Conservation (phyloP, 2,329 filamentous ascomycete genomes). For the Fusarium anthophilum region DNA sequence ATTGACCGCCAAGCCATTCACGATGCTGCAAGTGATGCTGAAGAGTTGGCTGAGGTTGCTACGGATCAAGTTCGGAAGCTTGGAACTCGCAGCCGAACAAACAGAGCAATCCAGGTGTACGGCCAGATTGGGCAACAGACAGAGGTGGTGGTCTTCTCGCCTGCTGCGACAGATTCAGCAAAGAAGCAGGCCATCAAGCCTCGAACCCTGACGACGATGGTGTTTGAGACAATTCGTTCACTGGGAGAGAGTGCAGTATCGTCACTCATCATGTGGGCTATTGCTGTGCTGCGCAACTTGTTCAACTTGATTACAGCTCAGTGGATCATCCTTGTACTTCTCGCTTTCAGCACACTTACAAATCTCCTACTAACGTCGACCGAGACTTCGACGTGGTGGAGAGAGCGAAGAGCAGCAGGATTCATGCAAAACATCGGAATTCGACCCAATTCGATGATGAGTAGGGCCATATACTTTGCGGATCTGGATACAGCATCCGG, state of each 20-base stretch:
- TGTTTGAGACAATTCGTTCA: conserved; percentile 77
- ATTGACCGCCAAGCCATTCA: conserved; percentile 78
- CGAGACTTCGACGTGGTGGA: conserved; percentile 82
- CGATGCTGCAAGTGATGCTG: conserved; percentile 76
- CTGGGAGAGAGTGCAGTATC: conserved; percentile 79
- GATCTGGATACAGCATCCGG: conserved; percentile 77
- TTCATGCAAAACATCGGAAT: conserved; percentile 88
- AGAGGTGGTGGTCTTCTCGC: conserved; percentile 69
- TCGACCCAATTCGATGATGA: conserved; percentile 81
- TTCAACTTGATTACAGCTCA: conserved; percentile 78
- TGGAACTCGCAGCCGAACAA: conserved; percentile 77
- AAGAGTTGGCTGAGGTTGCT: conserved; percentile 78
- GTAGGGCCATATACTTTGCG: conserved; percentile 82
- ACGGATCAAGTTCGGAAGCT: conserved; percentile 81
- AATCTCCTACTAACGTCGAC: conserved; percentile 82
- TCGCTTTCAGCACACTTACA: conserved; percentile 73
- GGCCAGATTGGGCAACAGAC: conserved; percentile 77
- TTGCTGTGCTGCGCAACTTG: conserved; percentile 71
- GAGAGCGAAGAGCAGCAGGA: conserved; percentile 78
- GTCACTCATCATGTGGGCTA: conserved; percentile 79
- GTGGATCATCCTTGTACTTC: conserved; percentile 74
- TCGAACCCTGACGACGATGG: conserved; percentile 71
- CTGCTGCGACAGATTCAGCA: conserved; percentile 56
- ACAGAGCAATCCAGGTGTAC: conserved; percentile 81
- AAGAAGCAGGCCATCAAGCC: conserved; percentile 69